Base-by-base conservation (phyloP, 768 basidiomycete species). In the Leccinum variicolor region DNA sequence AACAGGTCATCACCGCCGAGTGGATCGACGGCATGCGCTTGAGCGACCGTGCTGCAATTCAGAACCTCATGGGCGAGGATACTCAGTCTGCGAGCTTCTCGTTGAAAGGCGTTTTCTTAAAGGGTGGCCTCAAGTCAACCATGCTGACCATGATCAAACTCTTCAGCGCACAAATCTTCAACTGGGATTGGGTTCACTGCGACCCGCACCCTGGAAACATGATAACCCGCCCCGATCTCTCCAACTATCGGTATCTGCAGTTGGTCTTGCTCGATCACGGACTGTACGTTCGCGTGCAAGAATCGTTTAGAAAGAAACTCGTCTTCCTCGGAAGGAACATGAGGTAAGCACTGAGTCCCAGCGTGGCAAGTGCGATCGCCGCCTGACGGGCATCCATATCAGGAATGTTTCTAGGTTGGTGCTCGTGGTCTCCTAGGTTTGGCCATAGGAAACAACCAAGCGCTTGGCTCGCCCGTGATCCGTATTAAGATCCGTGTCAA, bases 241-340 rank as follows among this genome's bases (percentile, higher is more conserved):
- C 50, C 23, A 52, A 63, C 51, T 58, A n/a, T 3, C 53, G 33
- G 43, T 64, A 70, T 6, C 84, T 2, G n/a, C 86, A 90, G 64
- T 77, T 94, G 60, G 89, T 97, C 31, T 77, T 97, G 13, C 84
- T 98, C 64, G 95, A 98, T 68, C 95, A 98, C 69, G 95, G 95
- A 1, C 75, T 98, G 13, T 97, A 95, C 68, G 90, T 95, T 39
- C 76, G 77, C 7, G 80, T 94, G 3, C 71, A 83, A 14, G 81
- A 86, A 17, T 69, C 77, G 1, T 92, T 97, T 69, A 81, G 83
- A 60, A 74, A 79, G 33, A 83, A 95, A 55, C 95, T 94, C 77
- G 88, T n/a, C n/a, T n/a, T n/a, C n/a, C n/a, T n/a, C 89, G 17
- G n/a, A n/a, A n/a, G n/a, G n/a, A n/a, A n/a, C n/a, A 88, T 89